Evolutionary conservation across 1,139 yeast species (phyloP).

Genomic region (Candida pseudoviswanathii): DNA sequence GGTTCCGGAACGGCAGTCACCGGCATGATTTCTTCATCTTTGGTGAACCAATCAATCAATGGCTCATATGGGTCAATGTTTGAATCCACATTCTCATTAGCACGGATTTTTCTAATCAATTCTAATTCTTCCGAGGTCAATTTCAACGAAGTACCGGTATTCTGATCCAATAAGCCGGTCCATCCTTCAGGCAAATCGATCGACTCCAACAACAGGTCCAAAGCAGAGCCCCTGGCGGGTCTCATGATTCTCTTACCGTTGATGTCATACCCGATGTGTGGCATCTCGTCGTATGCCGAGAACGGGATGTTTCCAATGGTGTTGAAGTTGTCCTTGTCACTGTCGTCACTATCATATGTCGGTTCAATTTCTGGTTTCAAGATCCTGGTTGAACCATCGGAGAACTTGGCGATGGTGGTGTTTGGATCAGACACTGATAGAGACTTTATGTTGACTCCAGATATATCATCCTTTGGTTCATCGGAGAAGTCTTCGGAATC

Average conservation of each 20-base stretch:
- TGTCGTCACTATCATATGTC: constrained; percentile 88
- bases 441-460: constrained; percentile 54
- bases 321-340: constrained; percentile 80
- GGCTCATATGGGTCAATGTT: constrained; percentile 88
- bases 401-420: constrained; percentile 49
- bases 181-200: constrained; percentile 97
- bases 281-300: constrained; percentile 94
- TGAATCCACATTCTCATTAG: constrained; percentile 82
- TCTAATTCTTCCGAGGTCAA: constrained; percentile 89
- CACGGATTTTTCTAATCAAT: constrained; percentile 81
- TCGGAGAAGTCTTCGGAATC: constrained; percentile 48
- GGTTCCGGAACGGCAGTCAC: constrained; percentile 94
- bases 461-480: constrained; percentile 58
- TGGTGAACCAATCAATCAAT: constrained; percentile 92
- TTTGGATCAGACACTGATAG: constrained; percentile 39
- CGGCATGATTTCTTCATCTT: constrained; percentile 87
- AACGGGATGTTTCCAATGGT: constrained; percentile 93
- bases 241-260: constrained; percentile 98
- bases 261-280: constrained; percentile 95
- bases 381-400: constrained; percentile 79
- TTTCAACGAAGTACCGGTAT: constrained; percentile 86
- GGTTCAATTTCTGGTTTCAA: constrained; percentile 91
- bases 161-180: constrained; percentile 93
- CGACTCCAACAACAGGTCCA: constrained; percentile 82
- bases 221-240: constrained; percentile 95